Evolutionary conservation across 2,329 filamentous ascomycete species (phyloP).

Genomic region (Ophiocordyceps robertsii): DNA sequence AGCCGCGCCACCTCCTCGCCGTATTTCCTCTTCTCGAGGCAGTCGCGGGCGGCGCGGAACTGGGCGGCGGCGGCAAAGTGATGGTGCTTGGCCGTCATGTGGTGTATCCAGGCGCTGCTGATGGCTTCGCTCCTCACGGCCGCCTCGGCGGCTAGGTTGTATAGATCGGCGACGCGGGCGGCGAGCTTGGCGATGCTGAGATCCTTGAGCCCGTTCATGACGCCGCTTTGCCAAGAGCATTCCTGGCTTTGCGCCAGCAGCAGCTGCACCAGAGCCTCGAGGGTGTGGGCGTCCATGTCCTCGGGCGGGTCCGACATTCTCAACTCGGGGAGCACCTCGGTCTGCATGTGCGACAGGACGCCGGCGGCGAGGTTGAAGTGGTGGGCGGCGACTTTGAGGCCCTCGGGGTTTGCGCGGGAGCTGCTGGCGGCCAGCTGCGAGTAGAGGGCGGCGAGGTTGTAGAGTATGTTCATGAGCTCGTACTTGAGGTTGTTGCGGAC

Average conservation of each 20-base stretch:
- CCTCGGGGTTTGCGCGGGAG: conserved; percentile 66
- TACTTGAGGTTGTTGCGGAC: conserved; percentile 56
- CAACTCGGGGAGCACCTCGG: conserved; percentile 66
- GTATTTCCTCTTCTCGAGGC: conserved; percentile 84
- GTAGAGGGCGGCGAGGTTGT: conserved; percentile 87
- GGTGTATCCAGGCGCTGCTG: conserved; percentile 93
- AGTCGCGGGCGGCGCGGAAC: conserved; percentile 80
- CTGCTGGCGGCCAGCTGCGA: conserved; percentile 78
- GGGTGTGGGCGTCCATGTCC: conserved; percentile 83
- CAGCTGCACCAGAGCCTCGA: conserved; percentile 71
- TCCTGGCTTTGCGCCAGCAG: conserved; percentile 90
- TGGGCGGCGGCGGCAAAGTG: conserved; percentile 95
- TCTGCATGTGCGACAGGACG: conserved; percentile 66
- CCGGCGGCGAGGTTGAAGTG: conserved; percentile 84
- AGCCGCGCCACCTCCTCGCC: conserved; percentile 88
- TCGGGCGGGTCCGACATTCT: conserved; percentile 73
- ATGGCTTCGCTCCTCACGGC: conserved; percentile 82
- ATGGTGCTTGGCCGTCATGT: conserved; percentile 92
- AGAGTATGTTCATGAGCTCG: conserved; percentile 85
- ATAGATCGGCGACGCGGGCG: conserved; percentile 79
- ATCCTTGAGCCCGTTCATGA: conserved; percentile 88
- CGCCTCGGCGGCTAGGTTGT: conserved; percentile 69
- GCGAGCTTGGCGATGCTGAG: conserved; percentile 83
- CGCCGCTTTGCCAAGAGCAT: conserved; percentile 96
- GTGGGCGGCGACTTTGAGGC: conserved; percentile 75